Evolutionary conservation across 2,329 filamentous ascomycete genomes (phyloP), one percentile per base, ranked within the genome.

Genomic region (Clonostachys solani): DNA sequence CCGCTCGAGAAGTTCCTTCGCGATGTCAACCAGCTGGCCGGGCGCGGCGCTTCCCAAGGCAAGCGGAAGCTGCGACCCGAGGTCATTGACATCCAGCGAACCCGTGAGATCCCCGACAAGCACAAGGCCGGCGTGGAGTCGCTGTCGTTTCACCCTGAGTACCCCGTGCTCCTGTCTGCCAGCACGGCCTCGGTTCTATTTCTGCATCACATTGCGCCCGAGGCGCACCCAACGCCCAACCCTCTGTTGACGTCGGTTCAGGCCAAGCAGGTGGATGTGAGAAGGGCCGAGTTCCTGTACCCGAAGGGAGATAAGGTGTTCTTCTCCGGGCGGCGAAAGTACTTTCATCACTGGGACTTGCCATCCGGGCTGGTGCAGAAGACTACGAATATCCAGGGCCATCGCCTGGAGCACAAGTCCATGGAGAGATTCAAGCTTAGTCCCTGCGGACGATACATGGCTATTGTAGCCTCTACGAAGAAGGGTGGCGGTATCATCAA

Each of bases 331-430:
- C 86, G 92, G 35, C 83, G 94, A 44, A 84, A 84, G 52, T 97
- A 91, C 72, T 96, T 97, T 67, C 94, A 97, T 68, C 84, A 87
- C 54, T 99, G 94, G 94, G 86, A 97, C 59, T 78, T 99, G 19
- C 75, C 86, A 40, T 85, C 86, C 1, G 94, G 94, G 40, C 73
- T 77, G 12, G 83, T 99, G 43, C 87, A 92, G 59, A 96, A 95
- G 68, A 80, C 95, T 41, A 83, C 81, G 56, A 77, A 87, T 62
- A 72, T 94, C 49, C 80, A 87, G 60, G 82, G 91, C 52, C 86
- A 91, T 55, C 75, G 84, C 54, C 78, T 88, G 47, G 89, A 95
- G 66, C 92, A 96, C 65, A 87, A 84, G 57, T 87, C 81, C 38
- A 96, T 96, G 90, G 94, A 97, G 66, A 77, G 78, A 33, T 95